Evolutionary conservation across 139 green algal genomes (phyloP).

Genomic region (Chlorella sp.): DNA sequence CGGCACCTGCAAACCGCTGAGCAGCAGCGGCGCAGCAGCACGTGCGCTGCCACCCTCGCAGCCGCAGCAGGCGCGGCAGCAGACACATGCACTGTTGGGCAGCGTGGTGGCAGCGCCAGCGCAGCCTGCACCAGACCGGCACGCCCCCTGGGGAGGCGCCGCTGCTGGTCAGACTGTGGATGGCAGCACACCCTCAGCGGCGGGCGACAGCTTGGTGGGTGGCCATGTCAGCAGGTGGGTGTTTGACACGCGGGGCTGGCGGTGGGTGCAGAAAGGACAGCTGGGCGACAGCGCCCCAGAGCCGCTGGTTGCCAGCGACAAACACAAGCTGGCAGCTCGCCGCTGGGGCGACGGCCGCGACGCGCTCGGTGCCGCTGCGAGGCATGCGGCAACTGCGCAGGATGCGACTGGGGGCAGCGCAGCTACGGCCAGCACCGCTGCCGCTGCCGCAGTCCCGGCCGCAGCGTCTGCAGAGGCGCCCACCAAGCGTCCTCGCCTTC

Average conservation of each 20-base stretch:
- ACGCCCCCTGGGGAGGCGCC: neutral
- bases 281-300: neutral
- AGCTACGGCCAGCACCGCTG: neutral
- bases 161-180: neutral
- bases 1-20: slow-evolving; percentile 15
- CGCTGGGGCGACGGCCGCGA: slow-evolving; percentile 49
- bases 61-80: neutral
- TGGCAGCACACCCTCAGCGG: neutral
- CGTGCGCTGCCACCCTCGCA: neutral
- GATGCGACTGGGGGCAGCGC: neutral
- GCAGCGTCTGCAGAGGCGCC: neutral
- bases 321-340: slow-evolving; percentile 43
- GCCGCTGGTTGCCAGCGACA: neutral
- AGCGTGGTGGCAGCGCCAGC: neutral
- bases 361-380: neutral
- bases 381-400: neutral
- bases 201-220: neutral
- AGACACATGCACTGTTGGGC: too few species aligned
- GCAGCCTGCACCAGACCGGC: neutral
- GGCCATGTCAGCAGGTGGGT: slow-evolving; percentile 22
- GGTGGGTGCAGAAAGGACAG: neutral
- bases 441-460: neutral
- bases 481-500: slow-evolving; percentile 25
- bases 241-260: slow-evolving; percentile 6
- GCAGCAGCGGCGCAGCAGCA: neutral